Base-by-base conservation (phyloP, 2,329 filamentous ascomycete species). In the Fusarium beomiforme region DNA sequence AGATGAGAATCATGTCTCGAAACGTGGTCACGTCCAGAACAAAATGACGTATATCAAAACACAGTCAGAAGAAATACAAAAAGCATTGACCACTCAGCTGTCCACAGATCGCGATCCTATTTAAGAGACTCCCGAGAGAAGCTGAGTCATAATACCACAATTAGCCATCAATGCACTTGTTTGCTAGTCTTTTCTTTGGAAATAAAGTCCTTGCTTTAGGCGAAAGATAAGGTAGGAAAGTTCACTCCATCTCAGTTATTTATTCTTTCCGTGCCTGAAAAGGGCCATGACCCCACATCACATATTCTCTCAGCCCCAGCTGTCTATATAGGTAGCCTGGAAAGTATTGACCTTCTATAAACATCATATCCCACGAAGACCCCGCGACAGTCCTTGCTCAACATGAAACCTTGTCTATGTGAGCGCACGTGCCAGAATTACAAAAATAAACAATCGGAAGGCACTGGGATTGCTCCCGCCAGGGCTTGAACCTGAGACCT, bases 401-500 rank as follows among this genome's bases (percentile, higher is more conserved):
- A 12, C 29, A 34, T 33, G 8, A 23, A 50, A 36, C 19, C 21
- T 14, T 6, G 14, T 37, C 11, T 33, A 17, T 6, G 6, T 31
- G 34, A 14, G 50, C 12, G 12, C 5, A 12, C 1, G 5, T 23
- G 8, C 16, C 6, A 37, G 31, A 59, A 36, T 12, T 19, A 2
- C 29, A 64, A 75, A 75, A 76, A 73, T 6, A 36, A 64, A 59
- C 42, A 63, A 68, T 36, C 17, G 41, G 70, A 69, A 29, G 73
- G 70, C 72, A 12, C 42, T 70, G 62, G 68, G 75, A 76, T 61
- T 76, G 77, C 73, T 76, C 74, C 74, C 74, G 71, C 74, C 74
- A 76, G 74, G 76, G 77, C 74, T 78, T 75, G 76, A 78, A 78
- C 77, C 75, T 76, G 72, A 77, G 76, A 77, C 76, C 76, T 76